These are phyloP conservation scores for Taiozyma onychis DNA, from an alignment of 1,139 yeast genomes.

Conservation along the genomic window DNA sequence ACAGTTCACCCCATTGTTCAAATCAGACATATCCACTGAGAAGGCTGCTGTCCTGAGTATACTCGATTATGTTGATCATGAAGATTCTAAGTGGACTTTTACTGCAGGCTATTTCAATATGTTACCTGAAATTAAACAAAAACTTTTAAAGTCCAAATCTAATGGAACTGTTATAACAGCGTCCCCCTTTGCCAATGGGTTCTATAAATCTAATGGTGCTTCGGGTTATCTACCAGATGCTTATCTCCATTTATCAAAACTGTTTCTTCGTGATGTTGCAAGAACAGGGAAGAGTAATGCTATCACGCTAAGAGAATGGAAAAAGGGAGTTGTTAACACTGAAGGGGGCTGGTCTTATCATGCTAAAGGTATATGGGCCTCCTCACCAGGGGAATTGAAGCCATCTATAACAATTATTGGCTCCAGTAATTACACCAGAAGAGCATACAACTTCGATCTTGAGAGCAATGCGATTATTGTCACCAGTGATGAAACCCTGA, in stretches of 20 bases:
- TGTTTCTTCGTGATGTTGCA: slow-evolving; percentile 54
- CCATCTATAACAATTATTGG: slow-evolving; percentile 84
- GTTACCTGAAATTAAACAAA: slow-evolving; percentile 66
- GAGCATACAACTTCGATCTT: slow-evolving; percentile 83
- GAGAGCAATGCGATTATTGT: slow-evolving; percentile 81
- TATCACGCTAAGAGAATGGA: slow-evolving; percentile 76
- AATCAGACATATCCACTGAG: slow-evolving; percentile 70
- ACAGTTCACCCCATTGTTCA: slow-evolving; percentile 79
- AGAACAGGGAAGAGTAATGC: slow-evolving; percentile 38
- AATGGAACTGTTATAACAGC: slow-evolving; percentile 80
- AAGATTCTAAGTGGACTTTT: slow-evolving; percentile 68
- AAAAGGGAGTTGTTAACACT: slow-evolving; percentile 74
- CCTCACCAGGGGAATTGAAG: slow-evolving; percentile 38
- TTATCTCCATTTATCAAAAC: slow-evolving; percentile 68
- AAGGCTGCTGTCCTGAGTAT: slow-evolving; percentile 61
- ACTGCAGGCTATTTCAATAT: slow-evolving; percentile 98
- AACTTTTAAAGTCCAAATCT: slow-evolving; percentile 55
- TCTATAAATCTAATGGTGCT: slow-evolving; percentile 78
- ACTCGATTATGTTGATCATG: slow-evolving; percentile 51
- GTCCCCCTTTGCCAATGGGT: slow-evolving; percentile 89
- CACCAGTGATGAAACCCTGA: slow-evolving; percentile 61
- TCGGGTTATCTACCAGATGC: slow-evolving; percentile 85
- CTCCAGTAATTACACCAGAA: slow-evolving; percentile 85
- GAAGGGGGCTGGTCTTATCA: slow-evolving; percentile 95
- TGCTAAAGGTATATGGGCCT: slow-evolving; percentile 95